Base-by-base conservation (phyloP, 1,284 basidiomycete species). In the Tremellales sp. region DNA sequence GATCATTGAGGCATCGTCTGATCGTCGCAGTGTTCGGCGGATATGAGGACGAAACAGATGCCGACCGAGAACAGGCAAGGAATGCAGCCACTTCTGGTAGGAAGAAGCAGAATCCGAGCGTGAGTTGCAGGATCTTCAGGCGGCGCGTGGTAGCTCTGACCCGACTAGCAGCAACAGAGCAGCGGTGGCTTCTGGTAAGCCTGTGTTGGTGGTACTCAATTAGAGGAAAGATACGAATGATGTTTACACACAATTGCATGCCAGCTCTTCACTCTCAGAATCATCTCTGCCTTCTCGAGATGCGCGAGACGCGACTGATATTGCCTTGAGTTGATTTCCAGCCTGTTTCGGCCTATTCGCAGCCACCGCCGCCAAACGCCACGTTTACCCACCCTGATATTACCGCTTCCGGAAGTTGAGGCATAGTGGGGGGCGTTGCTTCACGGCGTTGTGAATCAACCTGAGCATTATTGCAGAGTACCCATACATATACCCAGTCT, bases 31-130 rank as follows among this genome's bases (percentile, higher is more conserved):
- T 73, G 53, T 73, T 73, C 35, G 69, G 69, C 37, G 67, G 68
- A 23, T 65, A 65, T 56, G 67, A 67, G 48, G 62, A 64, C 36
- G 67, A 69, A 58, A 66, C 64, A 8, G 65, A 65, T 29, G 60
- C 43, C 22, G 65, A 70, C 48, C 49, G 64, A 49, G 49, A 57
- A 19, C 56, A 58, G 7, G 56, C 62, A 2, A 51, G 55, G 15
- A 24, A 24, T 12, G 5, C 21, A 4, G 58, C 57, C 12, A 50
- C 49, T 10, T 49, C 53, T 12, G 62, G 62, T 35, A 56, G 56
- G 40, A 65, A 65, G 60, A 65, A 62, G 53, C 57, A 58, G 22
- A 39, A 39, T n/a, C 54, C 64, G 33, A n/a, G n/a, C n/a, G n/a
- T n/a, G n/a, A n/a, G n/a, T n/a, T n/a, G n/a, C n/a, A n/a, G n/a